Percentiles rank a stretch among this genome's conserved stretches.
These are phyloP conservation scores for Hyphodiscus sp. DNA, from an alignment of 2,329 filamentous ascomycete species.

Conservation along the genomic window DNA sequence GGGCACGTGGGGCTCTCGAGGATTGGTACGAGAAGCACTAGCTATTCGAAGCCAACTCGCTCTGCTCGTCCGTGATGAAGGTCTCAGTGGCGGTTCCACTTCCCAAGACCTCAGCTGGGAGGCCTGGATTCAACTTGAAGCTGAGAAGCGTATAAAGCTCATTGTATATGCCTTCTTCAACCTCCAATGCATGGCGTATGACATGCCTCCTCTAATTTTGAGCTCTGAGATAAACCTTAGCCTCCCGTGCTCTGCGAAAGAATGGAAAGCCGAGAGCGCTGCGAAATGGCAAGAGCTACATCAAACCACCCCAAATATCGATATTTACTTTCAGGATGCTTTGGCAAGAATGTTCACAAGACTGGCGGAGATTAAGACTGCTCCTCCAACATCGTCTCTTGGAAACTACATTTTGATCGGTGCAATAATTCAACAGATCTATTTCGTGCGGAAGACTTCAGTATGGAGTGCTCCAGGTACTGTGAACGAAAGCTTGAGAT, in stretches of 20 bases:
- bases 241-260: constrained; percentile 46
- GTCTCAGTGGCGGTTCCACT: constrained; percentile 38
- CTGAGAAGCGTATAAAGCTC: constrained; percentile 51
- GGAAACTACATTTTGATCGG: constrained; percentile 69
- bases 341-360: constrained; percentile 47
- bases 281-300: constrained; percentile 43
- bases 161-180: constrained; percentile 58
- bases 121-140: constrained; percentile 52
- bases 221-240: constrained; percentile 52
- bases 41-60: constrained; percentile 48
- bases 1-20: constrained; percentile 53
- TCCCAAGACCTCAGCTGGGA: constrained; percentile 50
- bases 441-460: constrained; percentile 52
- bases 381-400: constrained; percentile 44
- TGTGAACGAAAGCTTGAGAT: constrained; percentile 5
- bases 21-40: constrained; percentile 37
- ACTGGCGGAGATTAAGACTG: constrained; percentile 35
- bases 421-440: constrained; percentile 66
- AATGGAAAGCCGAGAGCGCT: constrained; percentile 53
- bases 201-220: constrained; percentile 51
- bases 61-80: constrained; percentile 52
- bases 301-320: constrained; percentile 21
- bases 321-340: constrained; percentile 48
- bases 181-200: constrained; percentile 55
- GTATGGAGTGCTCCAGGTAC: constrained; percentile 14